A percentile compares a stretch with the other conserved stretches of the same genome.
phyloP scores from a whole-genome alignment of 2,329 filamentous ascomycete genomes.

The Colletotrichum falcatum region DNA sequence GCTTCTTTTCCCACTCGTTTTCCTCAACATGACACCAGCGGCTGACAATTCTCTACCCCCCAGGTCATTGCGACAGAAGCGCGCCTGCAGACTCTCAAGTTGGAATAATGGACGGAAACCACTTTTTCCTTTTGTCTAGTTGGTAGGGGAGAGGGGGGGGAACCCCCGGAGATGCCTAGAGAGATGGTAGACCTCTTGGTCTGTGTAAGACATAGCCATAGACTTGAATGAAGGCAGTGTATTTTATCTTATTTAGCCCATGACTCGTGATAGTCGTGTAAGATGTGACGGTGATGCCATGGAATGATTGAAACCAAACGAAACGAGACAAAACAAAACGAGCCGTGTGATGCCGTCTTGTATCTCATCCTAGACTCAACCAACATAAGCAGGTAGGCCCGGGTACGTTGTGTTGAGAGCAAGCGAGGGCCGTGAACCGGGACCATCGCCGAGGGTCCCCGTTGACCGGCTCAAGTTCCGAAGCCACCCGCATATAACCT shows the following conservation, averaged over 20 bases:
- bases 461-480: slow-evolving; percentile 16
- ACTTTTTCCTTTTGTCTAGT: slow-evolving; percentile 53
- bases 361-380: neutral
- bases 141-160: slow-evolving; percentile 43
- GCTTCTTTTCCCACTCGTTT: neutral
- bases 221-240: slow-evolving; percentile 44
- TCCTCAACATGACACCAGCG: neutral
- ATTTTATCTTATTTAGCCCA: slow-evolving; percentile 37
- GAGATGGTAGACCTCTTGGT: slow-evolving; percentile 45
- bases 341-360: neutral
- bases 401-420: too few species aligned
- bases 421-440: neutral
- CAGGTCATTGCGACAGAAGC: slow-evolving; percentile 93
- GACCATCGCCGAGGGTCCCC: slow-evolving; percentile 10
- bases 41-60: neutral
- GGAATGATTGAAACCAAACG: too few species aligned
- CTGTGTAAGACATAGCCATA: slow-evolving; percentile 53
- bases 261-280: too few species aligned
- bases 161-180: slow-evolving; percentile 43
- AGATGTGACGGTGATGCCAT: too few species aligned
- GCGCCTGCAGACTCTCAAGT: slow-evolving; percentile 85
- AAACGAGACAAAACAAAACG: too few species aligned
- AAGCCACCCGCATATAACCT: slow-evolving; percentile 23
- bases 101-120: slow-evolving; percentile 68
- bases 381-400: too few species aligned